Evolutionary conservation across 257 asterid species (phyloP).

Genomic region (Forsythia suspensa): DNA sequence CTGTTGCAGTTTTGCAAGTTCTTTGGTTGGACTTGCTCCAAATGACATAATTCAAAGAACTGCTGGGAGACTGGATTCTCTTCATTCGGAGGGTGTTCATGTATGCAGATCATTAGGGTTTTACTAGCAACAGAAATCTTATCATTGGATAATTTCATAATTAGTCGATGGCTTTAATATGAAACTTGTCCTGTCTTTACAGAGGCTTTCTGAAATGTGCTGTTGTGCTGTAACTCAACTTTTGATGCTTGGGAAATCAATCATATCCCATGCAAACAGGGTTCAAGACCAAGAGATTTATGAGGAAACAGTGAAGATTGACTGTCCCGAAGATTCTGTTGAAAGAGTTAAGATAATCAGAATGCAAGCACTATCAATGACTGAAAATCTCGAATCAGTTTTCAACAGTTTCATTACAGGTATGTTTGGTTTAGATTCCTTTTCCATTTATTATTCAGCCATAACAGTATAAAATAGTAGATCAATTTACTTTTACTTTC

Average conservation of each 20-base stretch:
- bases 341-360: conserved; percentile 80
- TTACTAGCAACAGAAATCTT: conserved; percentile 11
- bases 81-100: conserved; percentile 98
- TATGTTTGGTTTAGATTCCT: conserved; percentile 28
- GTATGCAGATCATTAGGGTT: conserved; percentile 45
- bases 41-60: conserved; percentile 72
- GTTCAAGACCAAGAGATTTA: conserved; percentile 50
- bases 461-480: not conserved
- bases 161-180: conserved; percentile 8
- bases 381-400: conserved; percentile 69
- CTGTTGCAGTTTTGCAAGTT: conserved; percentile 74
- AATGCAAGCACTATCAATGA: conserved; percentile 56
- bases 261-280: conserved; percentile 61
- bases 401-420: conserved; percentile 79
- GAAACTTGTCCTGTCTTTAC: conserved; percentile 26
- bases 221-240: conserved; percentile 85
- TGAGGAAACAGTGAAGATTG: conserved; percentile 58
- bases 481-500: not conserved
- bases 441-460: not conserved
- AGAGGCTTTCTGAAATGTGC: conserved; percentile 97
- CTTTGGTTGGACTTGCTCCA: conserved; percentile 77
- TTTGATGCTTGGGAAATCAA: conserved; percentile 78
- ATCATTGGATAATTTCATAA: conserved; percentile 3
- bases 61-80: conserved; percentile 84
- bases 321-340: conserved; percentile 87